A percentile compares a stretch with the other conserved stretches of the same genome.
Conservation (phyloP, 768 basidiomycete species). For the Rhodotorula babjevae region DNA sequence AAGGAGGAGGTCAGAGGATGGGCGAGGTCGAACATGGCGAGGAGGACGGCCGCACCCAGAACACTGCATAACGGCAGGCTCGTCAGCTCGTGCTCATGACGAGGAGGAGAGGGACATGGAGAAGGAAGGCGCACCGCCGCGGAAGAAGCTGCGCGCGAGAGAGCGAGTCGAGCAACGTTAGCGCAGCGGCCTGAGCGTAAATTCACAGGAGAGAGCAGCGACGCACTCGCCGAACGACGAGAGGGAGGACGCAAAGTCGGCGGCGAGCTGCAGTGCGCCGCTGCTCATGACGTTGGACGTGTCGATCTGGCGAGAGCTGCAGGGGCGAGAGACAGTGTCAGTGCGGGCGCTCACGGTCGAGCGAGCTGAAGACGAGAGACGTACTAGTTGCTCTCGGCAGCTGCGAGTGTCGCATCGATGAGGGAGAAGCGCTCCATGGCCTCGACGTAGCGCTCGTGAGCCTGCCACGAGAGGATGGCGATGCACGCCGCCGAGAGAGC, state of each 20-base stretch:
- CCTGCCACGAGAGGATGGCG: not conserved
- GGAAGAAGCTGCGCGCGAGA: constrained; percentile 9
- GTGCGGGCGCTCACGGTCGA: too few species aligned
- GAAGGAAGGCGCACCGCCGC: not conserved
- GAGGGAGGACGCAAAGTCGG: not conserved
- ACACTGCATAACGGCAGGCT: too few species aligned
- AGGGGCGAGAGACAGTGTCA: not conserved
- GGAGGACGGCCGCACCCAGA: too few species aligned
- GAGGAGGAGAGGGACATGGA: too few species aligned
- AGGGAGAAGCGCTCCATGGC: not conserved
- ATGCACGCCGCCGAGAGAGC: not conserved
- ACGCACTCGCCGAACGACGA: constrained; percentile 12
- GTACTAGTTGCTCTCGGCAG: not conserved
- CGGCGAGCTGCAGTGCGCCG: not conserved
- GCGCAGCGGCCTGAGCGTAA: too few species aligned
- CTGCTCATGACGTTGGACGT: not conserved
- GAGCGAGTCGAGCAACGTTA: too few species aligned
- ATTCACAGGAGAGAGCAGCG: too few species aligned
- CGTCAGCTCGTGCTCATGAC: too few species aligned
- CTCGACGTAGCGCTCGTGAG: not conserved
- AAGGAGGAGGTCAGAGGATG: not conserved
- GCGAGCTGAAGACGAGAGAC: not conserved
- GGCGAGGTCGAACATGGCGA: not conserved
- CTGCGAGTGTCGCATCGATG: not conserved
- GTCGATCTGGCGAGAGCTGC: constrained; percentile 20